Evolutionary conservation across 495 filamentous ascomycete species (phyloP), one percentile per base, ranked within the genome.

Genomic region (Podospora bellae-mahoneyi): DNA sequence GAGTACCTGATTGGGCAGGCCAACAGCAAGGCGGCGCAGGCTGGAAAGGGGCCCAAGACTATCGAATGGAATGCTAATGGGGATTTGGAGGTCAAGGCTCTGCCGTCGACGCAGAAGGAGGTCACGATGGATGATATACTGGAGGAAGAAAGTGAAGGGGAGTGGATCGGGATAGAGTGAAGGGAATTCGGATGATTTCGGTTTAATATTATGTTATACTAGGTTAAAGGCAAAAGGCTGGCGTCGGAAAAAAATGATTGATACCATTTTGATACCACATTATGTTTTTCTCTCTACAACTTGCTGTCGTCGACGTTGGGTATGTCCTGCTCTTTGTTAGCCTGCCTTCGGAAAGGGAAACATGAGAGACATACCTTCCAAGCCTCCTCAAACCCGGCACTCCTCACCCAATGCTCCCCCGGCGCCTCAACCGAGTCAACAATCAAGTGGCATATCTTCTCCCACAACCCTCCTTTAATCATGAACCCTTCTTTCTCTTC

Each of bases 381-480:
- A 20, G 85, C 82, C 68, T 85, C 81, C 55, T 85, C 81, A 73
- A 87, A 84, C 16, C 88, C 89, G 19, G 78, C 78, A 70, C 79
- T 82, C 20, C 84, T 78, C 23, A 89, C 82, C 87, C 88, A 91
- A 4, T 62, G 62, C 30, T 72, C 69, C 4, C 78, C 82, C 5
- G 73, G 70, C 13, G 76, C 77, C 72, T 86, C 83, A 28, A 83
- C 83, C 62, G 80, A 81, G 73, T 91, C 87, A 69, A 85, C 77
- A 48, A 84, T 84, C 78, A 89, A 85, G 76, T 92, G 85, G 28
- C 83, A 86, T 71, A 94, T 80, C 77, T 83, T 87, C 68, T 84
- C 75, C 92, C 93, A 97, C 82, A 88, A 83, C 19, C 78, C 78
- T 1, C 86, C 87, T 68, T 86, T 84, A 39, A 96, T 83, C 66